These are phyloP conservation scores for Penicillium sp. DNA, from an alignment of 2,329 filamentous ascomycete genomes.

Conservation along the genomic window DNA sequence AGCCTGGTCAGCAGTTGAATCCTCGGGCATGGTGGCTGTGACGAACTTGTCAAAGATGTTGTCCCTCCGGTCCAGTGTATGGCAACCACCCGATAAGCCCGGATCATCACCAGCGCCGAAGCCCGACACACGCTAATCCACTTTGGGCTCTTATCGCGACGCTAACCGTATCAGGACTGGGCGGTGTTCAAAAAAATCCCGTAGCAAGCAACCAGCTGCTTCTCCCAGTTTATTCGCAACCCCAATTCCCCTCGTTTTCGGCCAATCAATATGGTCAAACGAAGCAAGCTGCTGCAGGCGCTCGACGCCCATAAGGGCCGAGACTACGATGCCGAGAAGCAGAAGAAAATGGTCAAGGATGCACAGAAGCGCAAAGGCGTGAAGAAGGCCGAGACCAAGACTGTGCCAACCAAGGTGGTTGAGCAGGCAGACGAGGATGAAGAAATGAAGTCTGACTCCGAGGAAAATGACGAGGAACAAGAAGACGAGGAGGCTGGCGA, in stretches of 20 bases:
- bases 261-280: conserved; percentile 43
- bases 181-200: conserved; percentile 32
- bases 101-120: conserved; percentile 24
- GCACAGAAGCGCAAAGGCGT: conserved; percentile 43
- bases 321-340: conserved; percentile 71
- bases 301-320: conserved; percentile 55
- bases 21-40: conserved; percentile 20
- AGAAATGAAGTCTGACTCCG: conserved; percentile 18
- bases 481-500: conserved; percentile 28
- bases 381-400: conserved; percentile 17
- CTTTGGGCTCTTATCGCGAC: conserved; percentile 19
- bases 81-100: conserved; percentile 18
- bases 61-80: conserved; percentile 2
- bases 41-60: background rate
- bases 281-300: conserved; percentile 54
- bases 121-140: conserved; percentile 11
- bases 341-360: conserved; percentile 58
- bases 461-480: conserved; percentile 17
- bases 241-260: conserved; percentile 8
- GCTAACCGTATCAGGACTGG: conserved; percentile 22
- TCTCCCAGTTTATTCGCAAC: conserved; percentile 13
- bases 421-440: conserved; percentile 37
- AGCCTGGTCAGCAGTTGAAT: conserved; percentile 17
- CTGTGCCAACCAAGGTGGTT: conserved; percentile 24
- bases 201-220: conserved; percentile 17